Conservation (phyloP, 1,284 basidiomycete species). For the Vanrija sp. region DNA sequence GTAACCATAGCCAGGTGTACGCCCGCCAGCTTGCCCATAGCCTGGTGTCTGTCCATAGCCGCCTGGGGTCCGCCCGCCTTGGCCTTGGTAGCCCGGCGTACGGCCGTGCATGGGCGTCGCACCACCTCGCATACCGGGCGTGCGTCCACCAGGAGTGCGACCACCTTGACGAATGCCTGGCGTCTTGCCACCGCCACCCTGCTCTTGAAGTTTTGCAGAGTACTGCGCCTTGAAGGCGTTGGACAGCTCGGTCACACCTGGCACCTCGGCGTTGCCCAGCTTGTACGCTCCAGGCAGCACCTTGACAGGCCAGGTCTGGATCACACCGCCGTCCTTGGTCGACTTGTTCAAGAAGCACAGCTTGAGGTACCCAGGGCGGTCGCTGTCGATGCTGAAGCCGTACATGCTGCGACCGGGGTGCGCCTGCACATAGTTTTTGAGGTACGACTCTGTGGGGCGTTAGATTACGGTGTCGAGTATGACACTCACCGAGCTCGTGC, state of each 20-base stretch:
- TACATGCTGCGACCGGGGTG: conserved; percentile 94
- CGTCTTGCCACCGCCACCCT: conserved; percentile 63
- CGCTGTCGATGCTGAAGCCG: conserved; percentile 88
- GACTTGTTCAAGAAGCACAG: conserved; percentile 89
- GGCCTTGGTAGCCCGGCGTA: conserved; percentile 6
- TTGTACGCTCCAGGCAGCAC: conserved; percentile 87
- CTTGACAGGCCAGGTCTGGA: conserved; percentile 87
- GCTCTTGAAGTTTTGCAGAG: conserved; percentile 31
- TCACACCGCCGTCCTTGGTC: conserved; percentile 54
- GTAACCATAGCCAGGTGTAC: conserved; percentile 1
- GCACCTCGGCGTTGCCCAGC: conserved; percentile 78
- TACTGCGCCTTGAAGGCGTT: conserved; percentile 92
- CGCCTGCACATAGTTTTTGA: conserved; percentile 85
- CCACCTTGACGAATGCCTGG: conserved; percentile 57
- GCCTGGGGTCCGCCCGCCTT: conserved; percentile 4
- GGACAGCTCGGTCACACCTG: conserved; percentile 84
- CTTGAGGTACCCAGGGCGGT: conserved; percentile 86
- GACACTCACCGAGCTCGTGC: conserved; percentile 76
- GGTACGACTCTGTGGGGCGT: conserved; percentile 63
- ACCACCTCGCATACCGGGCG: conserved; percentile 53
- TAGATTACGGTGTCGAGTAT: not conserved
- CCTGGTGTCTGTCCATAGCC: conserved; percentile 5
- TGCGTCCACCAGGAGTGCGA: conserved; percentile 61
- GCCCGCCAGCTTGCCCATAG: conserved; percentile 3
- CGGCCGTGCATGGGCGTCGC: conserved; percentile 18